Evolutionary conservation across 768 basidiomycete species (phyloP), one percentile per base, ranked within the genome.

Genomic region (Russula olivacea): DNA sequence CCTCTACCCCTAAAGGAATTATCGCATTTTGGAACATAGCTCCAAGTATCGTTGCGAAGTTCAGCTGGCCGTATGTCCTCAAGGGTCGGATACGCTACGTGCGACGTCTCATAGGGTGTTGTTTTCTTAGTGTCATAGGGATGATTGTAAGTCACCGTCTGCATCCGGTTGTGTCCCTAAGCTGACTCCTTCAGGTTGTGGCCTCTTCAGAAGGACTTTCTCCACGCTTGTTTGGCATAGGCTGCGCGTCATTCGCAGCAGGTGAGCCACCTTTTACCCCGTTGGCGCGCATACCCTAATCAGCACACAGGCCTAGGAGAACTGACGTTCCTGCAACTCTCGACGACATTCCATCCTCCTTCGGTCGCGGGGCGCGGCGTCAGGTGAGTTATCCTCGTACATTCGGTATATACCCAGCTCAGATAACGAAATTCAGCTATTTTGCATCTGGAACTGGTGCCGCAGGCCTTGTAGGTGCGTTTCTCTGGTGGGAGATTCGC

Each of bases 11-110:
- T 0, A 96, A 96, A 72, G 96, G 96, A 17, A 85, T 98, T 59
- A 93, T 98, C 57, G 85, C 89, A 0, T 93, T 98, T 72, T 95
- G 91, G 76, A 98, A 98, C 73, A 97, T 99, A 59, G 83, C 89
- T 14, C 95, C 96, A 0, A 84, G 92, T 0, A 76, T 98, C 2
- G 72, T 87, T 0, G 93, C 91, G 21, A 98, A 98, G 75, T 77
- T 97, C 4, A 88, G 85, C 10, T 98, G 95, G 88, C 94, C 96
- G 0, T 95, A 98, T 70, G 67, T 98, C 19, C 79, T 94, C 50
- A 90, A 87, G 69, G 96, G 96, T 0, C 79, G 83, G 63, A 89
- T 98, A 75, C 81, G 87, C 60, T 99, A 99, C 72, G 77, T 77
- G 1, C 82, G 80, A 57, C 82, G 96, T 28, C 72, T 98, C 25